A percentile compares a stretch with the other conserved stretches of the same genome.
Conservation (phyloP, 1,139 yeast species). For the Geotrichum siamense region DNA sequence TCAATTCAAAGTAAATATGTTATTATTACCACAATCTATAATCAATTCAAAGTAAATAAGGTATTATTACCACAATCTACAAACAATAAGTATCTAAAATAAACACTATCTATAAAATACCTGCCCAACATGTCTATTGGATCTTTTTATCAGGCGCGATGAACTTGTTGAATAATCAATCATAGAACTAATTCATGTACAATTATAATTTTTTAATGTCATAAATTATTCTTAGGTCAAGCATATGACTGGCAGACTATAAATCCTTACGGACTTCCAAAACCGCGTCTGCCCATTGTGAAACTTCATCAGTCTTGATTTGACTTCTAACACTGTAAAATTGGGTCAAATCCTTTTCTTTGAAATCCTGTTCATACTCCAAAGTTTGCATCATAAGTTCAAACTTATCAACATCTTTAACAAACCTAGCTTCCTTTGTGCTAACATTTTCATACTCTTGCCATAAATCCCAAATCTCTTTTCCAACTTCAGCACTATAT, state of each 20-base stretch:
- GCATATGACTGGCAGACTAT: too few relatives aligned
- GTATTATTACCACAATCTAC: too few relatives aligned
- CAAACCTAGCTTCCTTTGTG: constrained; percentile 76
- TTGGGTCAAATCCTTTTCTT: constrained; percentile 53
- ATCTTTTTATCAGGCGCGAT: too few relatives aligned
- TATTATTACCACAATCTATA: too few relatives aligned
- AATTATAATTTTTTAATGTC: too few relatives aligned
- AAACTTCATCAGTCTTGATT: constrained; percentile 68
- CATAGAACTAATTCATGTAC: neutral
- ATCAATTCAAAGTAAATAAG: too few relatives aligned
- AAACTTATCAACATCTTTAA: constrained; percentile 89
- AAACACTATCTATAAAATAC: too few relatives aligned
- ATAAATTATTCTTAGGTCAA: too few relatives aligned
- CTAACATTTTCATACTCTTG: constrained; percentile 83
- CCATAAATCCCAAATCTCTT: constrained; percentile 70
- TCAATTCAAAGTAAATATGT: too few relatives aligned
- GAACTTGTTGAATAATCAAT: too few relatives aligned
- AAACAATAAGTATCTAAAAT: too few relatives aligned
- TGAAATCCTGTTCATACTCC: constrained; percentile 68
- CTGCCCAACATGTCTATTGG: too few relatives aligned
- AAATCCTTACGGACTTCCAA: constrained; percentile 47
- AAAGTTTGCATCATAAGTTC: constrained; percentile 87
- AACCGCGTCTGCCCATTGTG: constrained; percentile 61
- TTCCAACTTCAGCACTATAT: constrained; percentile 56
- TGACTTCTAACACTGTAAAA: constrained; percentile 58